These are phyloP conservation scores for Sporothrix brasiliensis DNA, from an alignment of 2,329 filamentous ascomycete species.

Conservation along the genomic window DNA sequence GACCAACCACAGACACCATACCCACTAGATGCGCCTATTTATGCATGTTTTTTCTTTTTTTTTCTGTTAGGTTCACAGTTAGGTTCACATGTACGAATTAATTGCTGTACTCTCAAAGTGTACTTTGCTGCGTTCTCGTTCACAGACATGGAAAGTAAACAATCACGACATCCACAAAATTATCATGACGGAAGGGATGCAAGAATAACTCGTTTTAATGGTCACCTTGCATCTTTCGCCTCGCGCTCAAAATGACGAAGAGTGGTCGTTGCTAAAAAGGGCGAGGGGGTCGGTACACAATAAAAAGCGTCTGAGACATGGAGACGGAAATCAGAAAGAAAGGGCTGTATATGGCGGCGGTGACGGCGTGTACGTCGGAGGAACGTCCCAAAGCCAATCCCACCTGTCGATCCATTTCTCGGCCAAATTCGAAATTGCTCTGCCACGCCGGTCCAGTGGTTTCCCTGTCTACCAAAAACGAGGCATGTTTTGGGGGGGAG, in stretches of 20 bases:
- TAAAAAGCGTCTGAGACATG: not conserved
- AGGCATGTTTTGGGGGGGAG: not conserved
- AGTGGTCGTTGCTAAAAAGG: not conserved
- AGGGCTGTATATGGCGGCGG: not conserved
- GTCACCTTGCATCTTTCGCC: too few relatives aligned
- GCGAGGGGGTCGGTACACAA: not conserved
- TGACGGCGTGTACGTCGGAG: not conserved
- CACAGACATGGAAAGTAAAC: not conserved
- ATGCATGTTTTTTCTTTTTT: not conserved
- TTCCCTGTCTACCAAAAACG: not conserved
- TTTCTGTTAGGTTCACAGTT: too few relatives aligned
- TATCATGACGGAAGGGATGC: not conserved
- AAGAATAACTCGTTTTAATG: too few relatives aligned
- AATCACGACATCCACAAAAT: not conserved
- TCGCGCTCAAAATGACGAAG: too few relatives aligned
- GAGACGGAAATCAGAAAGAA: not conserved
- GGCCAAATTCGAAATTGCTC: constrained; percentile 27
- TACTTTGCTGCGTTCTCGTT: not conserved
- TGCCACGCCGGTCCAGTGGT: not conserved
- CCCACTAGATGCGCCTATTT: not conserved
- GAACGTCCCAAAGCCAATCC: constrained; percentile 17
- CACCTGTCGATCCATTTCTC: constrained; percentile 25
- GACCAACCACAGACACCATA: not conserved
- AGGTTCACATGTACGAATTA: not conserved
- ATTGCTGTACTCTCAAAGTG: not conserved